These are phyloP conservation scores for Corylus americana DNA, from an alignment of 306 rosid species.

Conservation along the genomic window DNA sequence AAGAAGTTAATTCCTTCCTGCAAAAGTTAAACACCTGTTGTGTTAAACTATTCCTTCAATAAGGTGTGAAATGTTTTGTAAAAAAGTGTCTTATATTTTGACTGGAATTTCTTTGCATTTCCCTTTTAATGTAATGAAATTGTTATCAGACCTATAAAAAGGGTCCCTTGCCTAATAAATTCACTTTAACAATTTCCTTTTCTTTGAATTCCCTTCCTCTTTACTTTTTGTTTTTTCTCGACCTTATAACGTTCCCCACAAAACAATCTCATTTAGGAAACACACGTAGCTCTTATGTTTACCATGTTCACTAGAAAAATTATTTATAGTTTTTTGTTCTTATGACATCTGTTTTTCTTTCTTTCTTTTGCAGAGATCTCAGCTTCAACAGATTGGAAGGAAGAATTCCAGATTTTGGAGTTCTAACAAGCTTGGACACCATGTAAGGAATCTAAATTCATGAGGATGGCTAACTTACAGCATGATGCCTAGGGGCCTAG, in stretches of 20 bases:
- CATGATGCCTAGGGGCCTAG: background rate
- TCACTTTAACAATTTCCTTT: background rate
- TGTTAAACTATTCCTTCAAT: too few relatives aligned
- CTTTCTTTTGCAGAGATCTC: conserved; percentile 20
- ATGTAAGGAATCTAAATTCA: conserved; percentile 24
- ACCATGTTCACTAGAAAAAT: background rate
- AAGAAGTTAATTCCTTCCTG: too few relatives aligned
- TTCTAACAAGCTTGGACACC: background rate
- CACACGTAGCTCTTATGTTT: background rate
- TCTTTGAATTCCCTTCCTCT: background rate
- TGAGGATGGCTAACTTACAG: background rate
- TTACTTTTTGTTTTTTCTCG: too few relatives aligned
- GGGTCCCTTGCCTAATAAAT: too few relatives aligned
- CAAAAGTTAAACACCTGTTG: too few relatives aligned
- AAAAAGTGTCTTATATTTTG: background rate
- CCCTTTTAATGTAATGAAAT: too few relatives aligned
- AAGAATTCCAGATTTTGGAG: conserved; percentile 22
- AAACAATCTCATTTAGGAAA: background rate
- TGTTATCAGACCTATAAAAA: too few relatives aligned
- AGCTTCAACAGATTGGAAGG: conserved; percentile 35
- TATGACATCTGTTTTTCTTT: background rate
- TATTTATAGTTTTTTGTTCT: background rate
- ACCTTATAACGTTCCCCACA: too few relatives aligned
- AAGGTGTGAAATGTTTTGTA: too few relatives aligned
- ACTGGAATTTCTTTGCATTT: too few relatives aligned